These are phyloP conservation scores for Solanum sejunctum DNA, from an alignment of 257 asterid genomes.

Conservation along the genomic window DNA sequence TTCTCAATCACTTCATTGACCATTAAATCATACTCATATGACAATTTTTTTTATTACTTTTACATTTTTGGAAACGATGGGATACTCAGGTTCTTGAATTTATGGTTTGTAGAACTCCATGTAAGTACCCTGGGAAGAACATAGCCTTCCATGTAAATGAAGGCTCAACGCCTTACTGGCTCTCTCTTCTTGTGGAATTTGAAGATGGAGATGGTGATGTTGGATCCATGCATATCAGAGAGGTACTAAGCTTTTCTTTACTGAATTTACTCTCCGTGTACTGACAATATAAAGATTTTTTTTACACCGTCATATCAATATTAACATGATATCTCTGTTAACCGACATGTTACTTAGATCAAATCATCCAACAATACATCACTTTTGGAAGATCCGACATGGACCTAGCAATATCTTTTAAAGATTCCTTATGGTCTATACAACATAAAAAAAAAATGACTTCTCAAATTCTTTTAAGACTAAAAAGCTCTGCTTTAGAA, in stretches of 20 bases:
- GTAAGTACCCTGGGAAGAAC: slow-evolving; percentile 76
- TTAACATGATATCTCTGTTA: neutral
- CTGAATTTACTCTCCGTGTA: neutral
- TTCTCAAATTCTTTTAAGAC: neutral
- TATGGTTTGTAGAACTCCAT: slow-evolving; percentile 49
- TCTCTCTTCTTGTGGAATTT: slow-evolving; percentile 73
- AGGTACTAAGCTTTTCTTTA: slow-evolving; percentile 20
- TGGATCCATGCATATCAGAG: slow-evolving; percentile 85
- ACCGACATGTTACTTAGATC: neutral
- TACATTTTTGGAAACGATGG: neutral
- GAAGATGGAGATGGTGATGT: slow-evolving; percentile 93
- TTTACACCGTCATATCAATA: neutral
- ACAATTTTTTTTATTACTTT: neutral
- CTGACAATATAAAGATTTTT: neutral
- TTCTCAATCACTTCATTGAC: neutral
- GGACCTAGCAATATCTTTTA: neutral
- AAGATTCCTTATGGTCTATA: slow-evolving; percentile 1
- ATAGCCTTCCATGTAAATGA: slow-evolving; percentile 85
- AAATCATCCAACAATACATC: too few relatives aligned
- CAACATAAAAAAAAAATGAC: slow-evolving; percentile 19
- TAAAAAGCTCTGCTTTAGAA: slow-evolving; percentile 7
- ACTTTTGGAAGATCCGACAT: neutral
- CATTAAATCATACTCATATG: neutral
- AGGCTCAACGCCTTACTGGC: slow-evolving; percentile 89
- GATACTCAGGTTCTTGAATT: neutral